Evolutionary conservation across 139 green algal genomes (phyloP), one percentile per base, ranked within the genome.

Genomic region (Chlorella sorokiniana): DNA sequence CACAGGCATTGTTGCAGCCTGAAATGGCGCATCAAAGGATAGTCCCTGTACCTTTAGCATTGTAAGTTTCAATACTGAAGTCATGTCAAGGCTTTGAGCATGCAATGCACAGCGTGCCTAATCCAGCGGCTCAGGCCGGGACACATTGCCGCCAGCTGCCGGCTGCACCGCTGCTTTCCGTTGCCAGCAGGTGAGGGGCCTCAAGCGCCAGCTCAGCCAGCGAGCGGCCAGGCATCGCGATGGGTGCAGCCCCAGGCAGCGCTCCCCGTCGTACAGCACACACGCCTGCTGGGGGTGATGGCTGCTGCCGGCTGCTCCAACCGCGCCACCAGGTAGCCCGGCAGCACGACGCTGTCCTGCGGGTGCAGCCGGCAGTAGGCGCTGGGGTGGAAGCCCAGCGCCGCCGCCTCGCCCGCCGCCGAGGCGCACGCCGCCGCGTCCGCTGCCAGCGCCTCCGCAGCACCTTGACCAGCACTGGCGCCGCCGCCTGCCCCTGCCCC

Each of bases 251-350:
- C 92, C 93, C 61, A 95, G 69, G 85, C 91, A 94, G 22, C 87
- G 84, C 0, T 95, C 88, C 1, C 90, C 89, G 37, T 90, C 83
- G 75, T 97, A 97, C 77, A 97, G 48, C 35, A 97, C 94, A 68
- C 95, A 84, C 0, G 87, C 88, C 81, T 96, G 93, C 44, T 88
- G 78, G 93, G 93, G 7, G 94, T 94, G 42, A 96, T 71, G 45
- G 89, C 92, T 8, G 81, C 63, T 16, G 85, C 67, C 0, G 92
- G 88, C 33, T 68, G 22, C 5, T 85, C 56, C 44, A 95, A 94
- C 1, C 65, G 62, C 44, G 90, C 89, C 27, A 88, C 69, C 64
- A 90, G 48, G 14, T 61, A 81, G 1, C 27, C 54, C 23, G 70
- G 63, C 31, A 71, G 48, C 8, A 63, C 25, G 1, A 23, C 4